These are phyloP conservation scores for Aethionema arabicum DNA, from an alignment of 345 rosid genomes.

Conservation along the genomic window DNA sequence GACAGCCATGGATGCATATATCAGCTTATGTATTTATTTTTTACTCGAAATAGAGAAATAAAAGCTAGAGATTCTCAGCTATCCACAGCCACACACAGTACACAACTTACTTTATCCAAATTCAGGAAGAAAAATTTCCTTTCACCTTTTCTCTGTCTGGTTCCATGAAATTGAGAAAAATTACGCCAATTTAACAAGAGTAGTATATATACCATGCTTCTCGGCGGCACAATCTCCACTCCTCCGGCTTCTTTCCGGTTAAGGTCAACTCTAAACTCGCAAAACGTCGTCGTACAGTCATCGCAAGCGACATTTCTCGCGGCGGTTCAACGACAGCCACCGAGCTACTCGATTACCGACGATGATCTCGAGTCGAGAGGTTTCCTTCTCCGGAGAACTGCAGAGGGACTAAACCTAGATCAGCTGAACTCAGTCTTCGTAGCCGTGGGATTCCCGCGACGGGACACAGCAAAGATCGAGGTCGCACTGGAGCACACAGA, in stretches of 20 bases:
- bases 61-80: slow-evolving; percentile 13
- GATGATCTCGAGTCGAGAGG: slow-evolving; percentile 62
- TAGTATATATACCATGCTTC: slow-evolving; percentile 44
- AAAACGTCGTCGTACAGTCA: slow-evolving; percentile 22
- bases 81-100: slow-evolving; percentile 35
- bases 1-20: slow-evolving; percentile 18
- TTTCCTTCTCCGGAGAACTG: slow-evolving; percentile 64
- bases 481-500: slow-evolving; percentile 71
- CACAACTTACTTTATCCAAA: slow-evolving; percentile 26
- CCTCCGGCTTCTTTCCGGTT: slow-evolving; percentile 43
- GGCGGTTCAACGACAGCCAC: slow-evolving; percentile 22
- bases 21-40: not conserved
- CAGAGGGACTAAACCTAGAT: slow-evolving; percentile 61
- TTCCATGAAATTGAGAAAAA: slow-evolving; percentile 13
- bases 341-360: slow-evolving; percentile 63
- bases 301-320: slow-evolving; percentile 29
- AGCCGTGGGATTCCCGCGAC: slow-evolving; percentile 86
- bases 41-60: slow-evolving; percentile 5
- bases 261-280: slow-evolving; percentile 23
- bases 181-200: slow-evolving; percentile 10
- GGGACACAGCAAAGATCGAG: slow-evolving; percentile 68
- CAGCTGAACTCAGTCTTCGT: slow-evolving; percentile 76
- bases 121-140: not conserved
- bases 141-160: not conserved
- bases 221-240: slow-evolving; percentile 54